Percentiles rank a stretch among this genome's conserved stretches.
phyloP scores from a whole-genome alignment of 2,329 filamentous ascomycete genomes.

The Pseudocercospora cruenta region DNA sequence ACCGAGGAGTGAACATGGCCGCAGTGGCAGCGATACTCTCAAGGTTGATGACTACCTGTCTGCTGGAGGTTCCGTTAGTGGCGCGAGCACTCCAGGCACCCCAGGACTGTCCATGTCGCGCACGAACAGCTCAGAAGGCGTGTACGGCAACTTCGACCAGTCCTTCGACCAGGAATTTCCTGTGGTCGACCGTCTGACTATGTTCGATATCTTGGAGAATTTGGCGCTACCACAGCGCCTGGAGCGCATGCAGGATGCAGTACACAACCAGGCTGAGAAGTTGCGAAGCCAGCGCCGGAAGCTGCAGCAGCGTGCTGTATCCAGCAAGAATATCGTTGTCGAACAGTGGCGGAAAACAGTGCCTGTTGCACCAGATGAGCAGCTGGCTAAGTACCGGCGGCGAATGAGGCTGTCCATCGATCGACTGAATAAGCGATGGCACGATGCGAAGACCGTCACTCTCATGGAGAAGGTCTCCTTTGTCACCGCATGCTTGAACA shows the following conservation, averaged over 20 bases:
- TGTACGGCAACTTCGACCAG: slow-evolving; percentile 79
- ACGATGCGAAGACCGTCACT: slow-evolving; percentile 84
- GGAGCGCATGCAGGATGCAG: slow-evolving; percentile 83
- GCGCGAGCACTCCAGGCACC: slow-evolving; percentile 43
- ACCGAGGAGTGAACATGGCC: slow-evolving; percentile 16
- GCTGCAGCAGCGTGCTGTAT: slow-evolving; percentile 72
- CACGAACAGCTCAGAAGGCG: slow-evolving; percentile 74
- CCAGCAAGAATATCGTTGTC: slow-evolving; percentile 85
- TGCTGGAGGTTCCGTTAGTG: slow-evolving; percentile 40
- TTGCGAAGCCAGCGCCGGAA: slow-evolving; percentile 81
- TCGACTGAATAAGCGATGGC: slow-evolving; percentile 81
- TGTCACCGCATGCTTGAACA: slow-evolving; percentile 94
- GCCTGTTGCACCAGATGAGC: slow-evolving; percentile 79
- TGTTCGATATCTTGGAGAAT: slow-evolving; percentile 94
- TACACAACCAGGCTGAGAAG: slow-evolving; percentile 82
- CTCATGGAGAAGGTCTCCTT: slow-evolving; percentile 92
- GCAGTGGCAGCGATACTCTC: slow-evolving; percentile 23
- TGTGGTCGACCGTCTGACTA: slow-evolving; percentile 83
- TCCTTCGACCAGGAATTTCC: slow-evolving; percentile 81
- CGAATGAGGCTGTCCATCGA: slow-evolving; percentile 90
- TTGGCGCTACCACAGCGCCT: slow-evolving; percentile 85
- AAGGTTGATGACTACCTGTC: slow-evolving; percentile 42
- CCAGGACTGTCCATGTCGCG: slow-evolving; percentile 64
- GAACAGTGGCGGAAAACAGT: slow-evolving; percentile 89
- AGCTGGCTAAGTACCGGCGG: slow-evolving; percentile 85